Evolutionary conservation across 306 rosid species (phyloP), one percentile per base, ranked within the genome.

Genomic region (Parietaria judaica): DNA sequence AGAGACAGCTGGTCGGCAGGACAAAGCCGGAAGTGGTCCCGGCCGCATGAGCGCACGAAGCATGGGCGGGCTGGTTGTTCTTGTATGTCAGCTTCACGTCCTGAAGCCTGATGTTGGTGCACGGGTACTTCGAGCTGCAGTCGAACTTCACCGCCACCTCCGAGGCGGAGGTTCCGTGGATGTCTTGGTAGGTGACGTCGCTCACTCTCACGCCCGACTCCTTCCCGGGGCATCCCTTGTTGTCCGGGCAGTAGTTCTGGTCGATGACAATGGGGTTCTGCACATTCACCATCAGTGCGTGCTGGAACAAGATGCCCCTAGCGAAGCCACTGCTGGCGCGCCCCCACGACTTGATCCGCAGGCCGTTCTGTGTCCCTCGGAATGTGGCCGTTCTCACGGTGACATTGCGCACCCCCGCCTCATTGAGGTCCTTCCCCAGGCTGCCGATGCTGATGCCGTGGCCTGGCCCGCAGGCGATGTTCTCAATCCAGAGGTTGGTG

Each of bases 311-410:
- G 64, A 87, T 56, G 60, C 81, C 78, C 39, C 36, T 72, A 0
- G 74, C 88, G 65, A 60, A 67, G 4, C 81, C 80, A 4, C 34
- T 72, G 58, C 92, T 82, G 48, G 86, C 80, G 50, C 85, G 65
- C 1, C 81, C 89, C 95, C 92, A 87, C 45, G 92, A 61, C 60
- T 87, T 87, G 45, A 87, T 87, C 57, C 95, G 53, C 6, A 87
- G 72, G 3, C 95, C 95, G 56, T 87, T 87, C 7, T 84, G 82
- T 1, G 89, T 67, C 17, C 83, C 79, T 4, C 44, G 65, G 52
- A 87, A 84, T 0, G 54, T 23, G 4, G 54, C 50, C 37, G 56
- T 43, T 15, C 16, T 56, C 11, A 75, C 69, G 9, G 76, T 75
- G 51, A 75, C 72, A n/a, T 70, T 66, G 14, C 44, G 17, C 12